These are phyloP conservation scores for Clitocybe nebularis DNA, from an alignment of 1,284 basidiomycete species.

Conservation along the genomic window DNA sequence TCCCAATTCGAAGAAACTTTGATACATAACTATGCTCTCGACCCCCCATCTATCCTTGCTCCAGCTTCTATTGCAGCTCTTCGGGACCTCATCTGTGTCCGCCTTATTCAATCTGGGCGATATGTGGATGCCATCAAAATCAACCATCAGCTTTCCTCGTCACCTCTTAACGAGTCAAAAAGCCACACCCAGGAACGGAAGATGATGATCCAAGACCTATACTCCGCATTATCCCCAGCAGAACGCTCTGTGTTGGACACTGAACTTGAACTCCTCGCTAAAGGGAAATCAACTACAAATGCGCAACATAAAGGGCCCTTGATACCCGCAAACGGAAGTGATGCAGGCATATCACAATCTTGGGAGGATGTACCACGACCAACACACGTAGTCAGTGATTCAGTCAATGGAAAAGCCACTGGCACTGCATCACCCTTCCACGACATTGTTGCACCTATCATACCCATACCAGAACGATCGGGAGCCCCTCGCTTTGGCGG, in stretches of 20 bases:
- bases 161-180: conserved; percentile 28
- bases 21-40: conserved; percentile 53
- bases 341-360: conserved; percentile 26
- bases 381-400: conserved; percentile 6
- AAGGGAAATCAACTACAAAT: conserved; percentile 6
- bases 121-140: conserved; percentile 72
- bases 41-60: conserved; percentile 49
- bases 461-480: conserved; percentile 16
- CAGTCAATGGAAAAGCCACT: conserved; percentile 7
- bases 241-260: conserved; percentile 31
- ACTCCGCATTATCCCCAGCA: conserved; percentile 26
- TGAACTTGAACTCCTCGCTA: conserved; percentile 22
- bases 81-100: conserved; percentile 79
- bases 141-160: conserved; percentile 59
- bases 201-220: conserved; percentile 54
- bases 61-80: conserved; percentile 52
- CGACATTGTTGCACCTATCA: conserved; percentile 17
- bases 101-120: conserved; percentile 72
- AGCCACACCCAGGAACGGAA: conserved; percentile 45
- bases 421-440: conserved; percentile 18
- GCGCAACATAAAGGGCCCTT: conserved; percentile 9
- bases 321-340: conserved; percentile 7
- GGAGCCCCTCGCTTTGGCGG: neutral
- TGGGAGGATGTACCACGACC: conserved; percentile 32
- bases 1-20: conserved; percentile 57